phyloP scores from a whole-genome alignment of 495 filamentous ascomycete genomes.

The Rhizodiscina lignyota region DNA sequence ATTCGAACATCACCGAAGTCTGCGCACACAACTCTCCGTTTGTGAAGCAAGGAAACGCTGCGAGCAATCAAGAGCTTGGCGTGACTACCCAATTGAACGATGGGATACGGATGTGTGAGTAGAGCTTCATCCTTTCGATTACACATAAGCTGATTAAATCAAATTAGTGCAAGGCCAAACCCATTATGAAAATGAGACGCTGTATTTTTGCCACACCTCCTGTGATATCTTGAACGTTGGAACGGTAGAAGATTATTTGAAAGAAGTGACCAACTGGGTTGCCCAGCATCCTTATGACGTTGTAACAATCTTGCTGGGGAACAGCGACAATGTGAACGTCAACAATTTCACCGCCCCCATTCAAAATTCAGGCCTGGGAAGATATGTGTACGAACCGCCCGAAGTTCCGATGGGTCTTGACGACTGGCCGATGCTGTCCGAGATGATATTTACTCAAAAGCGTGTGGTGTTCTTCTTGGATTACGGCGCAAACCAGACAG shows the following conservation, averaged over 20 bases:
- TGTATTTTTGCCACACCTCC: constrained; percentile 56
- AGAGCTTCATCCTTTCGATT: not conserved
- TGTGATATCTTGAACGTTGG: constrained; percentile 71
- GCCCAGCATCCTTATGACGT: constrained; percentile 67
- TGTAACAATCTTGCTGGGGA: constrained; percentile 78
- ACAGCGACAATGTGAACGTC: constrained; percentile 52
- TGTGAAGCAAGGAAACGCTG: constrained; percentile 45
- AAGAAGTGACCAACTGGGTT: constrained; percentile 56
- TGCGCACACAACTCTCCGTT: constrained; percentile 85
- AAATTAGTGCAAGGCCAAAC: constrained; percentile 62
- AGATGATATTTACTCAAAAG: constrained; percentile 57
- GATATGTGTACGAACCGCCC: constrained; percentile 55
- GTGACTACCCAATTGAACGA: constrained; percentile 69
- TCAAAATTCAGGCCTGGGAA: constrained; percentile 46
- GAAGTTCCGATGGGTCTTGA: constrained; percentile 49
- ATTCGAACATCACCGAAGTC: constrained; percentile 79
- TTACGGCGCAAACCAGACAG: constrained; percentile 67
- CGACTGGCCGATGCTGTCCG: constrained; percentile 71
- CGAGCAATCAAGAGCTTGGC: constrained; percentile 56
- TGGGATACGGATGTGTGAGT: constrained; percentile 64
- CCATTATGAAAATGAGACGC: constrained; percentile 45
- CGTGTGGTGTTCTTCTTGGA: constrained; percentile 56
- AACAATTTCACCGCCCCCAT: constrained; percentile 43
- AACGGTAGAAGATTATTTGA: constrained; percentile 57
- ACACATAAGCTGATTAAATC: no score